A percentile compares a stretch with the other conserved stretches of the same genome.
These are phyloP conservation scores for Tripterygium wilfordii DNA, from an alignment of 177 flowering plant genomes.

Conservation along the genomic window DNA sequence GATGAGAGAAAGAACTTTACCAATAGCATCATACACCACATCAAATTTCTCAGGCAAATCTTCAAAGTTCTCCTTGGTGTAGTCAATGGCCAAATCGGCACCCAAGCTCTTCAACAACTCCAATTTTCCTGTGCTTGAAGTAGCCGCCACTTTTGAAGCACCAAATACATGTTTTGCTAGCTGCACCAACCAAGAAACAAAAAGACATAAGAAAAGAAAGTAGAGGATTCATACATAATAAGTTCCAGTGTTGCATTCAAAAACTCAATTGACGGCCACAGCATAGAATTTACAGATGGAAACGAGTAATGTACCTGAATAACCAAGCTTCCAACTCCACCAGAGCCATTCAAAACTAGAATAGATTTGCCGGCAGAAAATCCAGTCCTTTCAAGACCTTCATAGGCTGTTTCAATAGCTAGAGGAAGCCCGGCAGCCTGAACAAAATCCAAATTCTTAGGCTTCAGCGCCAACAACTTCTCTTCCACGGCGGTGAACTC, in stretches of 20 bases:
- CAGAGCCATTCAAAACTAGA: conserved; percentile 92
- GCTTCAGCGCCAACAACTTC: conserved; percentile 77
- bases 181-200: conserved; percentile 27
- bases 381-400: conserved; percentile 86
- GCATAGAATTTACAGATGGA: not conserved
- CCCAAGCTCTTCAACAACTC: conserved; percentile 83
- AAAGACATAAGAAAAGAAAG: conserved; percentile 1
- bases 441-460: conserved; percentile 69
- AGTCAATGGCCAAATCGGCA: conserved; percentile 86
- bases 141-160: conserved; percentile 88
- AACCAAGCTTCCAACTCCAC: conserved; percentile 91
- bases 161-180: conserved; percentile 93
- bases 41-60: conserved; percentile 86
- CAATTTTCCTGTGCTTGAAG: conserved; percentile 73
- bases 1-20: conserved; percentile 34
- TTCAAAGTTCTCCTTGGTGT: conserved; percentile 89
- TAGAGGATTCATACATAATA: not conserved
- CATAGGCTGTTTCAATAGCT: conserved; percentile 88
- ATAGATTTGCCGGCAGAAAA: conserved; percentile 86
- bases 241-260: too few species aligned
- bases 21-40: conserved; percentile 86
- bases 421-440: conserved; percentile 92
- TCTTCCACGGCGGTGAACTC: conserved; percentile 97
- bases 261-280: too few species aligned
- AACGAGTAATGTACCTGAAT: conserved; percentile 57